Evolutionary conservation across 148 eudicot species (phyloP).

Genomic region (Agrostemma githago): DNA sequence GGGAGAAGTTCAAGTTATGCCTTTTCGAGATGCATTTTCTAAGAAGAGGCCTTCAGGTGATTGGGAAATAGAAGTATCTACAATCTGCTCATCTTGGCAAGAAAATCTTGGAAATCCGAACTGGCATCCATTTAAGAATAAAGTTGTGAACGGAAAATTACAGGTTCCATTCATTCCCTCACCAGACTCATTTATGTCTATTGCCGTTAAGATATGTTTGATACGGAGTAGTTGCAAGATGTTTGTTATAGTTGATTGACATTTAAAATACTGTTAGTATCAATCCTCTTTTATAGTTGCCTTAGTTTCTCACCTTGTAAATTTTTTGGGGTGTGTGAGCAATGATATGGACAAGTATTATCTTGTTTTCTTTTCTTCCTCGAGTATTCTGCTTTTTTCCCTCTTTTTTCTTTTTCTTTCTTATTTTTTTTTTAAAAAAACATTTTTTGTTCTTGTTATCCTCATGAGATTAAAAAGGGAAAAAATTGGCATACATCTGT

Average conservation of each 20-base stretch:
- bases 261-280: not conserved
- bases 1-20: slow-evolving; percentile 26
- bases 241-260: not conserved
- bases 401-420: no score
- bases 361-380: not conserved
- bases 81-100: slow-evolving; percentile 51
- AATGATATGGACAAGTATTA: not conserved
- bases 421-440: no score
- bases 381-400: not conserved
- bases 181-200: not conserved
- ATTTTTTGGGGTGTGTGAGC: not conserved
- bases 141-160: slow-evolving; percentile 35
- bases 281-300: not conserved
- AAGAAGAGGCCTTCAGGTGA: slow-evolving; percentile 22
- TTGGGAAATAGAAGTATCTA: slow-evolving; percentile 25
- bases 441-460: not conserved
- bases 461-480: not conserved
- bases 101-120: slow-evolving; percentile 39
- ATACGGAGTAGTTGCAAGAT: not conserved
- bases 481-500: not conserved
- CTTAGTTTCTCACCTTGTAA: not conserved
- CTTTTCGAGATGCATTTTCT: slow-evolving; percentile 30
- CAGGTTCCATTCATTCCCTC: slow-evolving; percentile 25
- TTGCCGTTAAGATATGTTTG: not conserved
- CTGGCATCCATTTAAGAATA: slow-evolving; percentile 55